These are phyloP conservation scores for Kwoniella sp. DNA, from an alignment of 768 basidiomycete genomes.

Conservation along the genomic window DNA sequence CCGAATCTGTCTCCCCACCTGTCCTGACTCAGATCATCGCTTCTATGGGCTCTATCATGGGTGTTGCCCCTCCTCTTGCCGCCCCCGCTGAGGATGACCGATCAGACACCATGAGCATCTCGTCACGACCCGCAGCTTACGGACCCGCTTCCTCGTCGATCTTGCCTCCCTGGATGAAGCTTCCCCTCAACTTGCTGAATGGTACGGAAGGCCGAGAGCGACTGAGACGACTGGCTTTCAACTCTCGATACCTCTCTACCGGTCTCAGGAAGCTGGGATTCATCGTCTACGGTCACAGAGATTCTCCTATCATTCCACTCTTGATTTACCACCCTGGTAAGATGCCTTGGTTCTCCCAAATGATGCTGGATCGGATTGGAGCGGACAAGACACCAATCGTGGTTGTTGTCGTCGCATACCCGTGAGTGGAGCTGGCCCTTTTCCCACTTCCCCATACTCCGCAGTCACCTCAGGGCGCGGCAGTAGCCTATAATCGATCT, in stretches of 20 bases:
- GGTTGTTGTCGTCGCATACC: constrained; percentile 84
- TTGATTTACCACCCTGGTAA: constrained; percentile 91
- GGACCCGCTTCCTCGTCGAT: constrained; percentile 69
- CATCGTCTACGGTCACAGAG: constrained; percentile 89
- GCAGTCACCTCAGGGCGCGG: not conserved
- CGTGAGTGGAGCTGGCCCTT: constrained; percentile 42
- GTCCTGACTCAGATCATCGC: constrained; percentile 88
- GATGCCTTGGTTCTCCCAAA: constrained; percentile 87
- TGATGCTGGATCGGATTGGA: constrained; percentile 67
- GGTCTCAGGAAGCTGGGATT: constrained; percentile 90
- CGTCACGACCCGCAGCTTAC: constrained; percentile 42
- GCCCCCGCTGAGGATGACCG: constrained; percentile 55
- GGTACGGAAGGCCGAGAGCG: constrained; percentile 82
- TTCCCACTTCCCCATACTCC: not conserved
- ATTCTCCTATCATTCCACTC: constrained; percentile 90
- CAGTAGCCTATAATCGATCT: not conserved
- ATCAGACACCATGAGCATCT: constrained; percentile 56
- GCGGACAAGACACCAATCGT: constrained; percentile 69
- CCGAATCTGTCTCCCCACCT: constrained; percentile 86
- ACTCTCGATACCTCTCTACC: constrained; percentile 84
- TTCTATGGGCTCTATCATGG: constrained; percentile 97
- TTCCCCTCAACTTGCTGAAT: constrained; percentile 72
- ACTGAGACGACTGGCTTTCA: constrained; percentile 88
- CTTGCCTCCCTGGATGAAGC: constrained; percentile 76
- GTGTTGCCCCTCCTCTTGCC: constrained; percentile 61